Percentiles rank a stretch among this genome's conserved stretches.
phyloP scores from a whole-genome alignment of 768 basidiomycete genomes.

The Serendipita sp. region DNA sequence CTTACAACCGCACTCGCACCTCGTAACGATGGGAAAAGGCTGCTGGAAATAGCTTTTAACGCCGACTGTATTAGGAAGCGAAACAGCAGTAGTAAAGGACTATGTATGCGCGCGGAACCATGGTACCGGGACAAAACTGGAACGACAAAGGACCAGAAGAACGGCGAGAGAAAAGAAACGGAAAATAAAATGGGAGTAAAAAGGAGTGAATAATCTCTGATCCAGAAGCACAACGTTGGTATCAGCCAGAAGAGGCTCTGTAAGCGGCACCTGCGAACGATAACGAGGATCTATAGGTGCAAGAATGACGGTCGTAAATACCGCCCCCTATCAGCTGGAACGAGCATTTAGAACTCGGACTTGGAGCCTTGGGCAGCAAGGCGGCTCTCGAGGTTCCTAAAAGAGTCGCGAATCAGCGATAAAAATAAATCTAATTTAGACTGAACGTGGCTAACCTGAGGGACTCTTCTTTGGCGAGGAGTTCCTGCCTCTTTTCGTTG shows the following conservation, averaged over 20 bases:
- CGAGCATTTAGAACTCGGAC: conserved; percentile 41
- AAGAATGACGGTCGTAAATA: neutral
- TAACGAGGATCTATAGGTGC: neutral
- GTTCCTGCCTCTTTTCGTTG: conserved; percentile 90
- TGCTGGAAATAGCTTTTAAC: neutral
- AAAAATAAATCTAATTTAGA: neutral
- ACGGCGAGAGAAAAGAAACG: neutral
- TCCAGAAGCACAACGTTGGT: neutral
- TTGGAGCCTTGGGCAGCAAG: conserved; percentile 79
- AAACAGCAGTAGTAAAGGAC: too few relatives aligned
- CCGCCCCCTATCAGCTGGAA: neutral
- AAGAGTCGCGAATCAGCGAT: neutral
- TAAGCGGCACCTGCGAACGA: neutral
- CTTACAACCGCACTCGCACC: neutral
- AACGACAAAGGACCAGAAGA: neutral
- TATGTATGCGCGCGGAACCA: too few relatives aligned
- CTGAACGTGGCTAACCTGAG: conserved; percentile 38
- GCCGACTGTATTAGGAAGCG: neutral
- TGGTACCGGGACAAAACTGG: neutral
- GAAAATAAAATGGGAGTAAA: neutral
- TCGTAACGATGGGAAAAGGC: neutral
- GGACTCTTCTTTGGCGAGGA: conserved; percentile 90
- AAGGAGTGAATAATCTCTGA: neutral
- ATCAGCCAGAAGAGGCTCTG: neutral
- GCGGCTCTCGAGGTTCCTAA: conserved; percentile 75